Conservation (phyloP, 495 filamentous ascomycete species). For the Penicillium odoratum region DNA sequence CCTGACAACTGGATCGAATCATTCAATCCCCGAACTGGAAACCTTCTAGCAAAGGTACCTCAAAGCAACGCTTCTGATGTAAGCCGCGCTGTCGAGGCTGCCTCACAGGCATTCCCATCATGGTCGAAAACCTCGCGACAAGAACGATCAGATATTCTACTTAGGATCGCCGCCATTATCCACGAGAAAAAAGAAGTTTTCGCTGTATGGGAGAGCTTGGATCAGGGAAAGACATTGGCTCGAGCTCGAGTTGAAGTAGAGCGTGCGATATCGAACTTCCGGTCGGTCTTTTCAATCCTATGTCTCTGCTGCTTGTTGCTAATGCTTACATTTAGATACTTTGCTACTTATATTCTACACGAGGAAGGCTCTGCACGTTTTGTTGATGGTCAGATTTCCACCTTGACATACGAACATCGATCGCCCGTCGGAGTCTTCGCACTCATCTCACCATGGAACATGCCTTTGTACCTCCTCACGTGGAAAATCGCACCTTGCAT, state of each 20-base stretch:
- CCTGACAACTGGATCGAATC: slow-evolving; percentile 14
- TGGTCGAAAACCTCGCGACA: slow-evolving; percentile 16
- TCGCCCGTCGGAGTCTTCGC: slow-evolving; percentile 21
- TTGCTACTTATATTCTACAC: slow-evolving; percentile 23
- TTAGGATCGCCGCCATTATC: slow-evolving; percentile 13
- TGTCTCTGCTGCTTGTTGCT: neutral
- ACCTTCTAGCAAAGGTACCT: slow-evolving; percentile 10
- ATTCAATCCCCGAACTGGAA: slow-evolving; percentile 16
- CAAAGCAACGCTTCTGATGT: slow-evolving; percentile 10
- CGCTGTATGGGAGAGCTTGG: slow-evolving; percentile 22
- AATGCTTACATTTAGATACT: slow-evolving; percentile 11
- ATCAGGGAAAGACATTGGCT: slow-evolving; percentile 20
- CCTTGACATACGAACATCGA: slow-evolving; percentile 23
- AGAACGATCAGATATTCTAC: slow-evolving; percentile 14
- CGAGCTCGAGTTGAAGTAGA: slow-evolving; percentile 23
- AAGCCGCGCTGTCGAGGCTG: slow-evolving; percentile 14
- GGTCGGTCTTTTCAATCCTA: neutral
- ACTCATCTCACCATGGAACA: slow-evolving; percentile 26
- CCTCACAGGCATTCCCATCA: slow-evolving; percentile 14
- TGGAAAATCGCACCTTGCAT: slow-evolving; percentile 48
- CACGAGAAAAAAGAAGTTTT: slow-evolving; percentile 16
- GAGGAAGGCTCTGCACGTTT: slow-evolving; percentile 19
- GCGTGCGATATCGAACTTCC: slow-evolving; percentile 23
- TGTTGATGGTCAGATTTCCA: slow-evolving; percentile 13
- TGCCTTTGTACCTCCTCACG: slow-evolving; percentile 25